A percentile compares a stretch with the other conserved stretches of the same genome.
Conservation (phyloP, 2,329 filamentous ascomycete genomes). For the Trichoderma aggressivum region DNA sequence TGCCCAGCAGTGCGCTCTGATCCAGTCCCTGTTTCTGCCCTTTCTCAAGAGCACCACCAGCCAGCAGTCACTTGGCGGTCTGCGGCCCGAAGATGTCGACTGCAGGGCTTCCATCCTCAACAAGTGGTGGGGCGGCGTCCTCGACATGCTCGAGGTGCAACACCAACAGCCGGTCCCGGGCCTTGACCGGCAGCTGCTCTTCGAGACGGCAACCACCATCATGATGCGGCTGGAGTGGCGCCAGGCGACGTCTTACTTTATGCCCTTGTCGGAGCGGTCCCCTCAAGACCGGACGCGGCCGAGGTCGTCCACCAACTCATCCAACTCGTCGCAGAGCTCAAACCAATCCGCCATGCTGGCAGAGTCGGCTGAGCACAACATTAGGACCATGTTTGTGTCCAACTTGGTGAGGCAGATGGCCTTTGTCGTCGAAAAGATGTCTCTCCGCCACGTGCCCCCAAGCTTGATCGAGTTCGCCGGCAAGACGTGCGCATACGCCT, state of each 20-base stretch:
- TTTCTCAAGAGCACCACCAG: conserved; percentile 70
- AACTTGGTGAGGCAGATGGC: conserved; percentile 81
- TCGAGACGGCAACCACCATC: conserved; percentile 74
- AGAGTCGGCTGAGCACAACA: conserved; percentile 79
- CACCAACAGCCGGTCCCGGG: conserved; percentile 69
- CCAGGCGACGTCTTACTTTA: conserved; percentile 64
- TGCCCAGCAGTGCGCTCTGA: conserved; percentile 69
- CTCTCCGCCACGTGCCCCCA: conserved; percentile 62
- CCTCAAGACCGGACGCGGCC: conserved; percentile 44
- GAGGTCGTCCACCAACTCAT: conserved; percentile 49
- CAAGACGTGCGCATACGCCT: conserved; percentile 87
- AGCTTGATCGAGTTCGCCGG: conserved; percentile 81
- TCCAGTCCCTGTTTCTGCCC: conserved; percentile 69
- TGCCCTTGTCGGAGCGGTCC: conserved; percentile 57
- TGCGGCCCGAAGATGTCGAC: conserved; percentile 80
- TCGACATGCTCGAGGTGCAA: conserved; percentile 76
- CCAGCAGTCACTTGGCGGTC: conserved; percentile 60
- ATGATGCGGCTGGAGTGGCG: conserved; percentile 92
- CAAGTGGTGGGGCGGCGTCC: conserved; percentile 82
- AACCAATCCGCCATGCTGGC: conserved; percentile 52
- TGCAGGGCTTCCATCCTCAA: conserved; percentile 75
- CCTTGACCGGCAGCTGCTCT: conserved; percentile 75
- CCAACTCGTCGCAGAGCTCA: conserved; percentile 64
- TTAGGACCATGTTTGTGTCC: conserved; percentile 79
- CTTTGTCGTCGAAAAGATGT: conserved; percentile 87